Percentiles rank a stretch among this genome's conserved stretches.
phyloP scores from a whole-genome alignment of 2,329 filamentous ascomycete species.

The Phialophora macrospora region DNA sequence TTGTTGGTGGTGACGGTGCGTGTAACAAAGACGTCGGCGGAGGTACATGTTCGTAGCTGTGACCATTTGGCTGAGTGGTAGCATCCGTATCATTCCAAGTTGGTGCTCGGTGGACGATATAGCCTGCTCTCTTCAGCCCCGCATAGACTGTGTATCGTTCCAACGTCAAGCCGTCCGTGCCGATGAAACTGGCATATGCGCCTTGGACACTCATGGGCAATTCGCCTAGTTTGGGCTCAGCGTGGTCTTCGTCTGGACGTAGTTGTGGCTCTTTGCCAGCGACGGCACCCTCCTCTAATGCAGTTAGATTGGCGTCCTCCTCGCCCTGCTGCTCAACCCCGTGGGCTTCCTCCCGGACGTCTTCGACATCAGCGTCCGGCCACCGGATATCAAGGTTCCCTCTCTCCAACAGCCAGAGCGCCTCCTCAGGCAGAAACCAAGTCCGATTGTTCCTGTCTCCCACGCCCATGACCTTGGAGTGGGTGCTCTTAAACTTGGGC shows the following conservation, averaged over 20 bases:
- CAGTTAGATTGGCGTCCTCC: too few species aligned
- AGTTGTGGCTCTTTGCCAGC: background rate
- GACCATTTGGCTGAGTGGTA: conserved; percentile 28
- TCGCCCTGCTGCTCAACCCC: background rate
- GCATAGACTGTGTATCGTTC: conserved; percentile 89
- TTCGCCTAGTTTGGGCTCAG: conserved; percentile 50
- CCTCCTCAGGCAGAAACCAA: conserved; percentile 91
- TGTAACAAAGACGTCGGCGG: background rate
- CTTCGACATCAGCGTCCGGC: conserved; percentile 56
- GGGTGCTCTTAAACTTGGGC: conserved; percentile 72
- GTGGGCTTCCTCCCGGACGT: conserved; percentile 1
- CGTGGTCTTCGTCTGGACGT: background rate
- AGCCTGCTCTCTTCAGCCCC: conserved; percentile 80
- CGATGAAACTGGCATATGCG: conserved; percentile 83
- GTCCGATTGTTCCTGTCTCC: conserved; percentile 67
- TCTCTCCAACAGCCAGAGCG: conserved; percentile 84
- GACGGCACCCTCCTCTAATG: background rate
- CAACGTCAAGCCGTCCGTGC: conserved; percentile 66
- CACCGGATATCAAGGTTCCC: conserved; percentile 87
- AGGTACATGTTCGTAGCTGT: conserved; percentile 3
- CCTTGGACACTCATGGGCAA: conserved; percentile 90
- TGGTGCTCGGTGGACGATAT: conserved; percentile 75
- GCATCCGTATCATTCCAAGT: conserved; percentile 51
- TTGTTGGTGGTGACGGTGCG: background rate
- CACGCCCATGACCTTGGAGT: conserved; percentile 77